Evolutionary conservation across 2,329 filamentous ascomycete species (phyloP).

Genomic region (Alternaria ethzedia): DNA sequence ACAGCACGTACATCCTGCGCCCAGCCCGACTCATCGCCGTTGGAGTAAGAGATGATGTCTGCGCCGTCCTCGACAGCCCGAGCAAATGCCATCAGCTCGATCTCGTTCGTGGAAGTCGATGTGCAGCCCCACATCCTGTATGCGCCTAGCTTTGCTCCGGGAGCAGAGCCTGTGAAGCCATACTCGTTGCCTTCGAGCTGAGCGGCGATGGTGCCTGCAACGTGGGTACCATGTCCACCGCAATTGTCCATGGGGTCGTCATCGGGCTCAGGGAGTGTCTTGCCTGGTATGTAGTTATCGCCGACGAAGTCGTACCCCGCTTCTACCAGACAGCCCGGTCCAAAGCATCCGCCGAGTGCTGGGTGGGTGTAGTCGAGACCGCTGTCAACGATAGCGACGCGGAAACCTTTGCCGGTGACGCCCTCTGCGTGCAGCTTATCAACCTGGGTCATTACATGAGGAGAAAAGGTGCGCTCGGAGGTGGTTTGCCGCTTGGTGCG

Average conservation of each 20-base stretch:
- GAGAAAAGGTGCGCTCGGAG: conserved; percentile 17
- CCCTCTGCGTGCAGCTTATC: conserved; percentile 52
- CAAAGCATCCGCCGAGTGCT: conserved; percentile 69
- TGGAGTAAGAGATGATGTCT: conserved; percentile 44
- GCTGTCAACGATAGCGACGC: conserved; percentile 53
- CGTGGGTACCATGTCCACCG: conserved; percentile 62
- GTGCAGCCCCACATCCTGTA: conserved; percentile 21
- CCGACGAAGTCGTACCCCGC: conserved; percentile 66
- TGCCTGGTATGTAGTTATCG: conserved; percentile 50
- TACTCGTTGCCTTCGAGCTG: conserved; percentile 52
- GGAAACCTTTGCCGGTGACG: conserved; percentile 55
- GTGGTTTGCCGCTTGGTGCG: conserved; percentile 15
- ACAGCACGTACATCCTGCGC: conserved; percentile 48
- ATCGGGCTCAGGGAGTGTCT: conserved; percentile 54
- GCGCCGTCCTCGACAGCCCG: conserved; percentile 62
- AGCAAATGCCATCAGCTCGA: conserved; percentile 19
- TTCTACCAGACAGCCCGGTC: conserved; percentile 63
- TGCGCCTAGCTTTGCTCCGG: conserved; percentile 22
- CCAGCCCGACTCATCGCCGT: conserved; percentile 34
- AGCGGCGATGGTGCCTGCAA: conserved; percentile 66
- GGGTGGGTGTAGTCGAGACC: conserved; percentile 66
- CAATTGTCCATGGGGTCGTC: conserved; percentile 60
- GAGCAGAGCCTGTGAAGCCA: conserved; percentile 28
- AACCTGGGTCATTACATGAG: conserved; percentile 44
- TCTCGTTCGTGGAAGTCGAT: conserved; percentile 13